Conservation (phyloP, 495 filamentous ascomycete genomes). For the Friedmanniomyces endolithicus region DNA sequence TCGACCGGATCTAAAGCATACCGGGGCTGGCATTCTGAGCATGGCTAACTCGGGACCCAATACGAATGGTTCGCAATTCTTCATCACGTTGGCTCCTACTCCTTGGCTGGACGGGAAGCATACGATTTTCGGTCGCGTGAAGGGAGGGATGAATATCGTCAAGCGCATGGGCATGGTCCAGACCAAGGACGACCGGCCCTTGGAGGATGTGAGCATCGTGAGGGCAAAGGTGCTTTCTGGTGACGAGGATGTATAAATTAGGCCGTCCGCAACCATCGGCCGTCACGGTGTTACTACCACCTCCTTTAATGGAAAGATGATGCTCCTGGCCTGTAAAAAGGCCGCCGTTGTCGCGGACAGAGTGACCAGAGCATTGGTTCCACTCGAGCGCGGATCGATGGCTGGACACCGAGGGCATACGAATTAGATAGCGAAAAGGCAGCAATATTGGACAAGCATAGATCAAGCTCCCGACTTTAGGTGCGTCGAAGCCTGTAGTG, state of each 20-base stretch:
- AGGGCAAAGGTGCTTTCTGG: slow-evolving; percentile 54
- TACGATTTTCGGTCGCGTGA: slow-evolving; percentile 92
- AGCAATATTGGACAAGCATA: too few species aligned
- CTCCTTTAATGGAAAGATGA: too few species aligned
- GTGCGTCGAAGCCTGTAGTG: too few species aligned
- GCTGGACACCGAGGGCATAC: too few species aligned
- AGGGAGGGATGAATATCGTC: slow-evolving; percentile 68
- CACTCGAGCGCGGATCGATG: too few species aligned
- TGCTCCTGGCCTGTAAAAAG: too few species aligned
- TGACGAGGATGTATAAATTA: slow-evolving; percentile 28
- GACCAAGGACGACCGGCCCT: slow-evolving; percentile 73
- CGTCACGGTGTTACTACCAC: too few species aligned
- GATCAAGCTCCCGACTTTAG: too few species aligned
- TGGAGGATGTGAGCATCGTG: slow-evolving; percentile 72
- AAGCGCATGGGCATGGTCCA: slow-evolving; percentile 85
- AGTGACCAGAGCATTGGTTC: too few species aligned
- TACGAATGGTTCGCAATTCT: slow-evolving; percentile 81
- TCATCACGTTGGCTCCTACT: slow-evolving; percentile 87
- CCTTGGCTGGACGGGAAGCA: slow-evolving; percentile 97
- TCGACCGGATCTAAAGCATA: slow-evolving; percentile 64
- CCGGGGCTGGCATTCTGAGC: slow-evolving; percentile 80
- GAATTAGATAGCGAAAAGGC: too few species aligned
- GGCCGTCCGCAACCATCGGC: too few species aligned
- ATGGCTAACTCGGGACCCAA: slow-evolving; percentile 95
- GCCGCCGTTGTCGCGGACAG: too few species aligned